Evolutionary conservation across 176 grass and related monocot genomes (phyloP).

Genomic region (Carex pumila): DNA sequence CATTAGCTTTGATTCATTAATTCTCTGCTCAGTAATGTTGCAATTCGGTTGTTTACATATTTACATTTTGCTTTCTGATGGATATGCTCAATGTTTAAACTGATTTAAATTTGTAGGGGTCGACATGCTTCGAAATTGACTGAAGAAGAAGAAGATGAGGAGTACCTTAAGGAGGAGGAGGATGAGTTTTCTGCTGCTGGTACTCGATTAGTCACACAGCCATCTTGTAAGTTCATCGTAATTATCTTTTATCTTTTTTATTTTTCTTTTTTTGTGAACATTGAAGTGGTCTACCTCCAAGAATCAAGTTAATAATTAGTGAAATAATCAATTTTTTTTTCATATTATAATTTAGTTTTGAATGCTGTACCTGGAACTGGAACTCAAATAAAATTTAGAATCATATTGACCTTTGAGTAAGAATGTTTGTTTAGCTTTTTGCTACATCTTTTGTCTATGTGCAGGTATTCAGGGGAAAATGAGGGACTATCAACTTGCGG

Average conservation of each 20-base stretch:
- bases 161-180: constrained; percentile 90
- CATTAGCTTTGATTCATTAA: neutral
- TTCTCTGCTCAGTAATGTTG: neutral
- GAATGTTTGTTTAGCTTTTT: neutral
- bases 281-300: neutral
- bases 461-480: constrained; percentile 76
- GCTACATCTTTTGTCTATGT: constrained; percentile 3
- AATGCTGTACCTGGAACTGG: neutral
- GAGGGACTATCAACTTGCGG: constrained; percentile 72
- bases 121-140: constrained; percentile 86
- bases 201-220: constrained; percentile 62
- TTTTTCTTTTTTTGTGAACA: neutral
- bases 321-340: neutral
- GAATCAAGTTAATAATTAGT: neutral
- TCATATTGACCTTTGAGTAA: neutral
- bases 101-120: constrained; percentile 43
- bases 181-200: constrained; percentile 65
- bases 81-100: constrained; percentile 12
- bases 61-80: neutral
- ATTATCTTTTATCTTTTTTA: neutral
- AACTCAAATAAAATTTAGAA: neutral
- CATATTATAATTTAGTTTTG: neutral
- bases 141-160: constrained; percentile 93
- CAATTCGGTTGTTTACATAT: constrained; percentile 1
- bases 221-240: constrained; percentile 61